phyloP scores from a whole-genome alignment of 2,329 filamentous ascomycete genomes.

The Thelonectria blattea region DNA sequence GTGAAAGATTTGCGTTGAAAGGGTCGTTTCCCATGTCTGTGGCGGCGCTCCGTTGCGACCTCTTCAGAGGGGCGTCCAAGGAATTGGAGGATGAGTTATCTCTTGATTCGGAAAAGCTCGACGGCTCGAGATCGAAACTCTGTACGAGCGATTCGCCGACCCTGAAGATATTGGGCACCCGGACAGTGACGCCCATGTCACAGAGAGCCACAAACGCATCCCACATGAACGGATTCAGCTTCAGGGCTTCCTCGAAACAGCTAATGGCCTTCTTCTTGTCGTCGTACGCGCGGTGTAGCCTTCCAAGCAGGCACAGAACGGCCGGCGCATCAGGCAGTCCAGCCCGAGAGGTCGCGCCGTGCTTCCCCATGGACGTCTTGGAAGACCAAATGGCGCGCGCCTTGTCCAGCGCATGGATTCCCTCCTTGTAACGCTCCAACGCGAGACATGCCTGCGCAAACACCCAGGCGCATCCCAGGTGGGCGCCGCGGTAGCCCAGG shows the following conservation, averaged over 20 bases:
- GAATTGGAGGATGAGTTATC: constrained; percentile 44
- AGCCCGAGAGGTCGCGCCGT: constrained; percentile 76
- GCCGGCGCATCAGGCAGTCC: constrained; percentile 83
- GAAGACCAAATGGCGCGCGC: constrained; percentile 76
- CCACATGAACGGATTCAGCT: constrained; percentile 96
- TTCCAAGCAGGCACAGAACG: constrained; percentile 83
- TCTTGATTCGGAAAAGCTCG: constrained; percentile 42
- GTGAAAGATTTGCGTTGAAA: constrained; percentile 55
- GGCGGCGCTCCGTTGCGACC: constrained; percentile 47
- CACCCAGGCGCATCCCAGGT: constrained; percentile 88
- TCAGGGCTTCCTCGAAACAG: constrained; percentile 87
- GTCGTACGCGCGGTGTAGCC: constrained; percentile 83
- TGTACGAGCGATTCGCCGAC: constrained; percentile 62
- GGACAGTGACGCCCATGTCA: constrained; percentile 82
- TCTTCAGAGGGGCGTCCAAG: constrained; percentile 51
- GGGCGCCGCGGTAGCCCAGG: constrained; percentile 71
- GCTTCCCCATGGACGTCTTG: constrained; percentile 80
- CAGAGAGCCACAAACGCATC: constrained; percentile 91
- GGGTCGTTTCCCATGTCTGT: constrained; percentile 54
- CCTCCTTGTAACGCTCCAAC: constrained; percentile 80
- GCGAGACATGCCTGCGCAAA: constrained; percentile 89
- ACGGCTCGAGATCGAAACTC: constrained; percentile 50
- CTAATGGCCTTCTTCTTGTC: constrained; percentile 82
- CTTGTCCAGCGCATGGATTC: constrained; percentile 83
- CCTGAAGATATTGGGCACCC: constrained; percentile 86